Conservation (phyloP, 371 early-diverging fungal species). For the Haplosporangium sp. region DNA sequence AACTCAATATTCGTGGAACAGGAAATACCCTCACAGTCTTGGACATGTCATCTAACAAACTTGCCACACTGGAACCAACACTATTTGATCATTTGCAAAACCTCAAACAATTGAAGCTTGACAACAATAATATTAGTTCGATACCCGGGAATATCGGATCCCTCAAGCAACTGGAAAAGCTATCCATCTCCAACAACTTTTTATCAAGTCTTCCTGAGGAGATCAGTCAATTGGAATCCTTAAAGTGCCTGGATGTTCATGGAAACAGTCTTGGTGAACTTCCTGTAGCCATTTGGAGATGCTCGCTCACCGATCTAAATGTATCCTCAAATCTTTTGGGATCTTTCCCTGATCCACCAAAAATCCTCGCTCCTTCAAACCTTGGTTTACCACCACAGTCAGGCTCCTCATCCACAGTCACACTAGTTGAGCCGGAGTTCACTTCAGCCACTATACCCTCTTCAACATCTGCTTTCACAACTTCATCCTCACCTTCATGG, state of each 20-base stretch:
- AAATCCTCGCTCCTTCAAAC: neutral
- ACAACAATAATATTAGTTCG: slow-evolving; percentile 79
- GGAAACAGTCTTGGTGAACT: slow-evolving; percentile 79
- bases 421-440: slow-evolving; percentile 12
- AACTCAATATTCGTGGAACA: slow-evolving; percentile 55
- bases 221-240: slow-evolving; percentile 65
- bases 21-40: slow-evolving; percentile 60
- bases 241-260: slow-evolving; percentile 72
- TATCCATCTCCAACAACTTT: slow-evolving; percentile 78
- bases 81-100: slow-evolving; percentile 67
- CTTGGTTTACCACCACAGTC: slow-evolving; percentile 18
- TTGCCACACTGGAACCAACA: slow-evolving; percentile 74
- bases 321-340: slow-evolving; percentile 84
- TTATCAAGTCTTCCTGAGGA: slow-evolving; percentile 73
- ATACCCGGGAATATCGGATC: slow-evolving; percentile 74
- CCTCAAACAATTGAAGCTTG: slow-evolving; percentile 72
- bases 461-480: neutral
- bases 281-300: slow-evolving; percentile 90
- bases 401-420: slow-evolving; percentile 27
- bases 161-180: slow-evolving; percentile 63
- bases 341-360: slow-evolving; percentile 72
- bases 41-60: slow-evolving; percentile 77
- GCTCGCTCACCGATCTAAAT: slow-evolving; percentile 77
- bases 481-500: slow-evolving; percentile 21
- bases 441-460: neutral